Evolutionary conservation across 75 land plant species (phyloP).

Genomic region (Chamaecyparis obtusa): DNA sequence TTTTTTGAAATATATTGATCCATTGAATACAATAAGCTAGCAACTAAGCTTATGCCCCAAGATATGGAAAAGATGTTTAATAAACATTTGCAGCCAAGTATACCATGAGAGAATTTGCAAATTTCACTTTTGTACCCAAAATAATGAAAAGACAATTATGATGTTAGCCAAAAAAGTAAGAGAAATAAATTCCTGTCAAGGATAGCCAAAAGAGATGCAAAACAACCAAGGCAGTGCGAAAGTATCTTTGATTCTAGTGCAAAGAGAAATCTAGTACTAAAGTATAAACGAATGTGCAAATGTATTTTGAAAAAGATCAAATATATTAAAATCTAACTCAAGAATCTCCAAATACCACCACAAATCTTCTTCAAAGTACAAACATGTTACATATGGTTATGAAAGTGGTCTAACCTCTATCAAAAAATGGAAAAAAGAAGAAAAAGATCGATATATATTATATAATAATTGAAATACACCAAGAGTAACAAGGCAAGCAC

Average conservation of each 20-base stretch:
- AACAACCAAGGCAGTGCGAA: background rate
- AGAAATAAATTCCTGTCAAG: background rate
- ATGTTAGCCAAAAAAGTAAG: background rate
- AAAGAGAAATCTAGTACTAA: background rate
- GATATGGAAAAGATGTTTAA: background rate
- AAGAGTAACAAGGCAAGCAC: background rate
- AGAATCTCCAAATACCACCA: background rate
- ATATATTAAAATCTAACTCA: background rate
- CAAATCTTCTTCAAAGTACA: background rate
- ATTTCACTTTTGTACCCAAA: background rate
- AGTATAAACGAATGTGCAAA: background rate
- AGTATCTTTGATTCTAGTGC: background rate
- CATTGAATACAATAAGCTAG: background rate
- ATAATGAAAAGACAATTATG: background rate
- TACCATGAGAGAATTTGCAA: conserved; percentile 5
- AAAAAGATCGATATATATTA: background rate
- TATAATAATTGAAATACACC: background rate
- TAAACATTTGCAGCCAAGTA: background rate
- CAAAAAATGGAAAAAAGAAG: background rate
- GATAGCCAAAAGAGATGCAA: background rate
- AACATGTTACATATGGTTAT: background rate
- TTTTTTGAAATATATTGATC: background rate
- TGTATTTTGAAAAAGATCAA: background rate
- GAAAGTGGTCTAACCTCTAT: background rate
- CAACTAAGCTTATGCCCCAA: background rate